Conservation (phyloP, 2,329 filamentous ascomycete genomes). For the Colletotrichum caudatum region DNA sequence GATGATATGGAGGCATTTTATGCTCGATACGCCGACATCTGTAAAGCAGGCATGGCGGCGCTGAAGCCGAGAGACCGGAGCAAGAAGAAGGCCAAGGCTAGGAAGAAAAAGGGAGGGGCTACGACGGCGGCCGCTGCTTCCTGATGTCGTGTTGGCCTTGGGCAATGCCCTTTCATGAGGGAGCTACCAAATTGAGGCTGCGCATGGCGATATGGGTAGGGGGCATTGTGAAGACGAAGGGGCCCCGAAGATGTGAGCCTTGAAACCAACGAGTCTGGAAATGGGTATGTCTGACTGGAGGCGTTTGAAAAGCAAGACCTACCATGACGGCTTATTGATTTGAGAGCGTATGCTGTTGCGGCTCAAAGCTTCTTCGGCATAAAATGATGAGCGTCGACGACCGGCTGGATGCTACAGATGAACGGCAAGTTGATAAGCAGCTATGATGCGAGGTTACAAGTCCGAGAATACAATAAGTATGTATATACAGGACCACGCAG, state of each 20-base stretch:
- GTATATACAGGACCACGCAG: neutral
- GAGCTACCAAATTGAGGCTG: neutral
- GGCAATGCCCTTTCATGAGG: neutral
- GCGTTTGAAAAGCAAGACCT: neutral
- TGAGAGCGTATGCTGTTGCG: neutral
- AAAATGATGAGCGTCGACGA: neutral
- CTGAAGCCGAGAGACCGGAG: conserved; percentile 95
- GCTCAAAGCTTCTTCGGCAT: neutral
- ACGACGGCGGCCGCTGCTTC: neutral
- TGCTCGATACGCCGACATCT: conserved; percentile 86
- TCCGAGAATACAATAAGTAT: neutral
- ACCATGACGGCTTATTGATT: neutral
- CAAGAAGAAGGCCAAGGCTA: conserved; percentile 85
- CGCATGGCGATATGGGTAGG: neutral
- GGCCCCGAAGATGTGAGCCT: neutral
- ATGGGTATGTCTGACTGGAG: neutral
- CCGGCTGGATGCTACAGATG: neutral
- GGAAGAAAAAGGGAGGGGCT: conserved; percentile 68
- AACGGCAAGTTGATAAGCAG: neutral
- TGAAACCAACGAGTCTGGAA: no score
- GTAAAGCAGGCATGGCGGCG: conserved; percentile 87
- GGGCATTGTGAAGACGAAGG: no score
- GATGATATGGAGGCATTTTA: conserved; percentile 86
- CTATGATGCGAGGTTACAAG: neutral
- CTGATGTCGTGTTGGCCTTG: neutral